phyloP scores from a whole-genome alignment of 495 filamentous ascomycete species.

The Aspergillus ostianus region DNA sequence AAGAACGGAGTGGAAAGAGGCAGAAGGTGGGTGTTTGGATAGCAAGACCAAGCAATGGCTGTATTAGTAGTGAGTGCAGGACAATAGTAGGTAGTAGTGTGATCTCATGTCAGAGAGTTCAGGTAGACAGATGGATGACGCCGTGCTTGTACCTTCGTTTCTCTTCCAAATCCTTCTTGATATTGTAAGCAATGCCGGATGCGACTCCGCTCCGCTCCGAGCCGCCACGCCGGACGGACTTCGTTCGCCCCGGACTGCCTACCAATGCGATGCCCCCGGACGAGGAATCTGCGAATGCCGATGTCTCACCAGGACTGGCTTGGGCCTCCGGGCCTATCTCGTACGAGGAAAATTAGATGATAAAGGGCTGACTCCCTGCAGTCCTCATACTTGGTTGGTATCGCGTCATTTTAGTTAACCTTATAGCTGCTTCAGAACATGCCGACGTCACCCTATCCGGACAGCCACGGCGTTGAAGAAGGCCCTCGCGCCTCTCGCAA shows the following conservation, averaged over 20 bases:
- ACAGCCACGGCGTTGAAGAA: background rate
- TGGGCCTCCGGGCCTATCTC: background rate
- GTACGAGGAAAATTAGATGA: background rate
- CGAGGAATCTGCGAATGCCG: background rate
- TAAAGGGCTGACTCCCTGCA: background rate
- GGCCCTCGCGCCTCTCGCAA: background rate
- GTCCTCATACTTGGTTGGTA: too few relatives aligned
- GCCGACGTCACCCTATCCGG: background rate
- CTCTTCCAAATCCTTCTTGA: background rate
- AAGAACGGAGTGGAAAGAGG: conserved; percentile 29
- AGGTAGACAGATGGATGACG: too few relatives aligned
- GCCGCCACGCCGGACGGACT: background rate
- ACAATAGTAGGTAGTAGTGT: too few relatives aligned
- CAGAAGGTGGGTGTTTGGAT: conserved; percentile 16
- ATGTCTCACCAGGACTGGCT: background rate
- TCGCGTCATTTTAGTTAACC: background rate
- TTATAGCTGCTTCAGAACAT: background rate
- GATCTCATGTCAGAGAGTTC: too few relatives aligned
- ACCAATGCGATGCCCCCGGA: too few relatives aligned
- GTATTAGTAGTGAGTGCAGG: too few relatives aligned
- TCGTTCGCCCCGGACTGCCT: too few relatives aligned
- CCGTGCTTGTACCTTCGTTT: too few relatives aligned
- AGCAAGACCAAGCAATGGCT: conserved; percentile 23
- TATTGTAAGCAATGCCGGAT: background rate
- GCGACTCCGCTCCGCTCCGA: background rate